phyloP scores from a whole-genome alignment of 768 basidiomycete species.

The Lanmaoa rubissima region DNA sequence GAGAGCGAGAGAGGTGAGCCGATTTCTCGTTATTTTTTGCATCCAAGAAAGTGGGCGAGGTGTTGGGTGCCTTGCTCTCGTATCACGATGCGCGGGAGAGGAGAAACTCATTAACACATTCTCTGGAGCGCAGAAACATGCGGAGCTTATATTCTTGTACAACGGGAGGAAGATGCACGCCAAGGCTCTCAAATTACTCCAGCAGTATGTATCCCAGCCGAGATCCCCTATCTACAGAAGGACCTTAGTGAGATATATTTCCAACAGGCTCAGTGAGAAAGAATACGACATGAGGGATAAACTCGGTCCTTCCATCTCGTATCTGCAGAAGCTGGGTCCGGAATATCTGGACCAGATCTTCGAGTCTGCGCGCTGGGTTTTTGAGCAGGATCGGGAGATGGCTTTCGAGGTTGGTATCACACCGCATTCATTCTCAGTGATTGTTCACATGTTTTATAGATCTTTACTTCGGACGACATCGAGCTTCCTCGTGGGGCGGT shows the following conservation, averaged over 20 bases:
- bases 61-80: background rate
- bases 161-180: slow-evolving; percentile 94
- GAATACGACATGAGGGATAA: slow-evolving; percentile 78
- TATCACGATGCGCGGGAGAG: background rate
- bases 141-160: slow-evolving; percentile 88
- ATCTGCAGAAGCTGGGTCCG: slow-evolving; percentile 87
- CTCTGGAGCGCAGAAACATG: slow-evolving; percentile 64
- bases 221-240: background rate
- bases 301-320: slow-evolving; percentile 78
- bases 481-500: slow-evolving; percentile 81
- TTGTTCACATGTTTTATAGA: slow-evolving; percentile 42
- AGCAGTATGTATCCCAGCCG: slow-evolving; percentile 55
- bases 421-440: background rate
- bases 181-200: slow-evolving; percentile 81
- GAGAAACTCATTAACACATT: background rate
- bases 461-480: slow-evolving; percentile 94
- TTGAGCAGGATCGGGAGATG: slow-evolving; percentile 67
- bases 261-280: slow-evolving; percentile 69
- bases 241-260: background rate
- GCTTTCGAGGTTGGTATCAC: slow-evolving; percentile 64
- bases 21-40: background rate
- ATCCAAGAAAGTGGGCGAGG: background rate
- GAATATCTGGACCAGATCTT: slow-evolving; percentile 82
- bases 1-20: slow-evolving; percentile 66
- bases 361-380: slow-evolving; percentile 80